Percentiles rank a stretch among this genome's conserved stretches.
phyloP scores from a whole-genome alignment of 768 basidiomycete species.

The Termitomyces bulborhizus region DNA sequence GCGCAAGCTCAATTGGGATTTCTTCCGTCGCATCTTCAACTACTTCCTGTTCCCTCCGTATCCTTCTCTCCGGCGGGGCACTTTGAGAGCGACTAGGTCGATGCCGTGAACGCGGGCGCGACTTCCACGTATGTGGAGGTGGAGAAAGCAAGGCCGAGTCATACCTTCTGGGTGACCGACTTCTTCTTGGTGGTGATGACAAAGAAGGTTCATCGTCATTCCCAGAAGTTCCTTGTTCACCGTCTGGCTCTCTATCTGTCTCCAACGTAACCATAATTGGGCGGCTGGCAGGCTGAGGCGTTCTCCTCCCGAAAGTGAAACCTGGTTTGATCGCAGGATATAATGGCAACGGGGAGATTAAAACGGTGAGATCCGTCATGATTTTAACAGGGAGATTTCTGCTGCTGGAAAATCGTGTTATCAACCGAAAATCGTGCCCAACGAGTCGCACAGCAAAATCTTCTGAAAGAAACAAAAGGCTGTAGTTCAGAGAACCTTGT shows the following conservation, averaged over 20 bases:
- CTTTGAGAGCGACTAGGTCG: slow-evolving; percentile 42
- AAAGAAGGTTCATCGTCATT: slow-evolving; percentile 1
- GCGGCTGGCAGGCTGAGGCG: slow-evolving; percentile 18
- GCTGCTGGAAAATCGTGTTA: not conserved
- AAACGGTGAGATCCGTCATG: slow-evolving; percentile 49
- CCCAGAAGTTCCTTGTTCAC: slow-evolving; percentile 4
- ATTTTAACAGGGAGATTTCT: slow-evolving; percentile 3
- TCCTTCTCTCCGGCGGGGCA: slow-evolving; percentile 34
- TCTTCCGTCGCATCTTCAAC: slow-evolving; percentile 4
- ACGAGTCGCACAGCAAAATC: not conserved
- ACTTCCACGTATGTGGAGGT: slow-evolving; percentile 43
- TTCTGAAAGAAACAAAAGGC: not conserved
- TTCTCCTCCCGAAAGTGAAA: slow-evolving; percentile 27
- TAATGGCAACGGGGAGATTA: slow-evolving; percentile 41
- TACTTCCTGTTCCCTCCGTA: slow-evolving; percentile 2
- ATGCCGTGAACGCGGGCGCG: slow-evolving; percentile 27
- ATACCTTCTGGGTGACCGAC: slow-evolving; percentile 15
- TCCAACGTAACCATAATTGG: slow-evolving; percentile 42
- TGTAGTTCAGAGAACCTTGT: too few species aligned
- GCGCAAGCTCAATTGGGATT: slow-evolving; percentile 8
- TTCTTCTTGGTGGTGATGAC: slow-evolving; percentile 5
- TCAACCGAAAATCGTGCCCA: not conserved
- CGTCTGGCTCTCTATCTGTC: slow-evolving; percentile 21
- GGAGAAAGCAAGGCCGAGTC: slow-evolving; percentile 39
- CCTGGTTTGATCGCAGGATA: slow-evolving; percentile 26